phyloP scores from a whole-genome alignment of 73 alveolate species.

The Diophrys appendiculata region DNA sequence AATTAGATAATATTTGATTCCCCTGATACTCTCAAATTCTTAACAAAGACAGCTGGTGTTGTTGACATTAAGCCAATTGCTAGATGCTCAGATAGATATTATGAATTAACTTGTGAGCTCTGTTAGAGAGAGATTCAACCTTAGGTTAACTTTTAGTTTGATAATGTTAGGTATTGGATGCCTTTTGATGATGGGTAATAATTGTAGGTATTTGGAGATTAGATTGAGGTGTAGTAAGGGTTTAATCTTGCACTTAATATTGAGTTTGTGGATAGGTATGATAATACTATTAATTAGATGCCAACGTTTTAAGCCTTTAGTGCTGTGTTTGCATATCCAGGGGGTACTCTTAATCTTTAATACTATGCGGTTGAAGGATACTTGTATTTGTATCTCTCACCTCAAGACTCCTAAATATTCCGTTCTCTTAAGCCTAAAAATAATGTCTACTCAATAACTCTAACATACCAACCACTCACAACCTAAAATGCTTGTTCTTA shows the following conservation, averaged over 20 bases:
- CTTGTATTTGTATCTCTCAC: no score
- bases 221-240: background rate
- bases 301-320: background rate
- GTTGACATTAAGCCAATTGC: background rate
- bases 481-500: no score
- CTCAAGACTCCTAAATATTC: no score
- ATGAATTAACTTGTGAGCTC: background rate
- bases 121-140: background rate
- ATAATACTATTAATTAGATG: background rate
- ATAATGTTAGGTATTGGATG: background rate
- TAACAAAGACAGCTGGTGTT: background rate
- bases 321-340: background rate
- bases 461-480: no score
- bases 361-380: no score
- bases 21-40: background rate
- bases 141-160: background rate
- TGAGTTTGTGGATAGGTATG: conserved; percentile 8
- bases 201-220: background rate
- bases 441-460: no score
- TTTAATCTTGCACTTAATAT: conserved; percentile 3
- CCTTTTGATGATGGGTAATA: background rate
- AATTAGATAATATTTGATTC: background rate
- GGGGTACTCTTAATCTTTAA: no score
- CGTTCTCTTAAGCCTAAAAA: no score
- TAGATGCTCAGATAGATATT: background rate